A percentile compares a stretch with the other conserved stretches of the same genome.
These are phyloP conservation scores for Coemansia sp. DNA, from an alignment of 192 early-diverging fungal genomes.

Conservation along the genomic window DNA sequence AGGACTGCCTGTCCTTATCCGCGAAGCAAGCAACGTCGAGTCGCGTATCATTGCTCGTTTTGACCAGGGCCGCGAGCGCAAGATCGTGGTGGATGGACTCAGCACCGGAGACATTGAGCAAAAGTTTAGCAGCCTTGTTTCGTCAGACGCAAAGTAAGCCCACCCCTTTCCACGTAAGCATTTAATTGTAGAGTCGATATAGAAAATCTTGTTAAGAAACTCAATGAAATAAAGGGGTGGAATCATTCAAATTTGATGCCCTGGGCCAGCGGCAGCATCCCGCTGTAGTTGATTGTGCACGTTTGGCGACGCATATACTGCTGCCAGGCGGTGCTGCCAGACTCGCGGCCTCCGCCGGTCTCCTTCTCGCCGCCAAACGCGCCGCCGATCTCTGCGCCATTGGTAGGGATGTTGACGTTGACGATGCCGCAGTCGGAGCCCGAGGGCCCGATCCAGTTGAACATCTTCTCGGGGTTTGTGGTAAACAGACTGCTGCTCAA, in stretches of 20 bases:
- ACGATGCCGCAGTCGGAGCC: slow-evolving; percentile 93
- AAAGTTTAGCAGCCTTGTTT: slow-evolving; percentile 66
- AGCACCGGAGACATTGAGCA: slow-evolving; percentile 70
- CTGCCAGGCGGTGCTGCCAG: slow-evolving; percentile 92
- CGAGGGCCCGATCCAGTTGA: slow-evolving; percentile 88
- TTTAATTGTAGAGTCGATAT: too few species aligned
- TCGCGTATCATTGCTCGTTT: slow-evolving; percentile 88
- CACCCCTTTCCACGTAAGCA: background rate
- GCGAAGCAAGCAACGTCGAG: slow-evolving; percentile 82
- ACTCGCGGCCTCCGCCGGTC: slow-evolving; percentile 90
- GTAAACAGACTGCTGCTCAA: slow-evolving; percentile 86
- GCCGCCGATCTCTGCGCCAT: slow-evolving; percentile 95
- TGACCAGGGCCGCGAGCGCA: slow-evolving; percentile 78
- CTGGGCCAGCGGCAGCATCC: slow-evolving; percentile 85
- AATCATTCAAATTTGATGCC: slow-evolving; percentile 91
- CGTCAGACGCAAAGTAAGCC: slow-evolving; percentile 44
- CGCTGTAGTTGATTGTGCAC: slow-evolving; percentile 86
- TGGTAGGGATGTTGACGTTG: slow-evolving; percentile 96
- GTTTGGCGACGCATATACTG: slow-evolving; percentile 83
- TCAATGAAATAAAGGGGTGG: too few species aligned
- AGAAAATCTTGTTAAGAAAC: background rate
- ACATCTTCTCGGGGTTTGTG: slow-evolving; percentile 71
- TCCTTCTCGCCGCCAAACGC: slow-evolving; percentile 99
- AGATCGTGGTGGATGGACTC: slow-evolving; percentile 72
- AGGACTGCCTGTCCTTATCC: slow-evolving; percentile 82